Evolutionary conservation across 148 eudicot species (phyloP).

Genomic region (Hydrangea macrophylla): DNA sequence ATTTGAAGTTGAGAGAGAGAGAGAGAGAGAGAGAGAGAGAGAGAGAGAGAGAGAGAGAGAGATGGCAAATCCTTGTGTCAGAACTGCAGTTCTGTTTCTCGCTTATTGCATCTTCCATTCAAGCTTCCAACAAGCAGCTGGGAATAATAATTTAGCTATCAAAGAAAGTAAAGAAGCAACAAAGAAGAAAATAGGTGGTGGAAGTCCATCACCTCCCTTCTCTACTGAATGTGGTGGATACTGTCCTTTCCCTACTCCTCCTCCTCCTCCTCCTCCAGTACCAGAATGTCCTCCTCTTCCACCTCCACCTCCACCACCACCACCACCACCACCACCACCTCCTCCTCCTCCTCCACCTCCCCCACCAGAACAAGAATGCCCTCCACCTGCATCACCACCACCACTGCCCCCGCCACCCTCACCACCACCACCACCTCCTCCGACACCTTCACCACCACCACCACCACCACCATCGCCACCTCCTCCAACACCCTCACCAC

Average conservation of each 20-base stretch:
- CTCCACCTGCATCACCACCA: not conserved
- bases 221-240: constrained; percentile 4
- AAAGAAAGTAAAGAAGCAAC: constrained; percentile 7
- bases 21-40: constrained; percentile 6
- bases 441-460: not conserved
- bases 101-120: not conserved
- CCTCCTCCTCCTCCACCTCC: constrained; percentile 1
- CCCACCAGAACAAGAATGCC: not conserved
- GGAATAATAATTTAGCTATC: not conserved
- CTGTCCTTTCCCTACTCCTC: not conserved
- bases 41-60: constrained; percentile 5
- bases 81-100: not conserved
- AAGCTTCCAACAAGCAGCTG: constrained; percentile 14
- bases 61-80: not conserved
- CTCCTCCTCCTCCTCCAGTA: not conserved
- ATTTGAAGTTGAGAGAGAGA: not conserved
- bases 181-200: constrained; percentile 8
- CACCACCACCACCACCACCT: constrained; percentile 1
- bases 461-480: constrained; percentile 1
- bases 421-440: not conserved
- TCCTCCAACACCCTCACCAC: constrained; percentile 9
- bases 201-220: not conserved
- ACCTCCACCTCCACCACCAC: not conserved
- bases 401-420: not conserved
- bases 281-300: not conserved